Evolutionary conservation across 164 flowering plant genomes (phyloP), one percentile per base, ranked within the genome.

Genomic region (Magnolia officinalis): DNA sequence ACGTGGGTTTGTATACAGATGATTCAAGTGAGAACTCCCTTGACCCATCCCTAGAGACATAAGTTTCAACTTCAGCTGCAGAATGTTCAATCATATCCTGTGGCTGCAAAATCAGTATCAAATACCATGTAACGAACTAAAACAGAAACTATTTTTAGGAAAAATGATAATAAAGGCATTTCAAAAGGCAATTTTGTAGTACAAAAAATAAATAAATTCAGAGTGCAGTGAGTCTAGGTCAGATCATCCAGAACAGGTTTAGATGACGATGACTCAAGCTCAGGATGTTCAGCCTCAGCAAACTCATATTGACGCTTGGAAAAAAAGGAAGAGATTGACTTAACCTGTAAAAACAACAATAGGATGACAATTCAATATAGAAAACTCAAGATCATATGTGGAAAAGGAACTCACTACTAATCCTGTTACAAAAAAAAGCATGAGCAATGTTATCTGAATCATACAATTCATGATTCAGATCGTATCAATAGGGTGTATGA

Each of bases 31-130:
- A 52, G 67, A 85, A 76, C 51, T 71, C 74, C 67, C 20, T 49
- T 37, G n/a, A 71, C 59, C 81, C 75, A 11, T 78, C 61, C 21
- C 45, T 72, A 76, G 80, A 67, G 49, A 68, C 68, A 72, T 24
- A 20, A 77, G 59, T 37, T 74, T 71, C 74, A 19, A 63, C 77
- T 65, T 45, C 82, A 64, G 65, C 26, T 24, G 74, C 50, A 49
- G 79, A 73, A 69, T 14, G 52, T 63, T 26, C 52, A 18, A 37
- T 68, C 75, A 59, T 37, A 73, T 71, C 79, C 26, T 79, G 79
- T 8, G 49, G 63, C 83, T 87, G 75, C 13, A 78, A 74, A 72
- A 76, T 68, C 73, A 65, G 52, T n/a, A 72, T 52, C 37, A 70
- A 19, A 66, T 50, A 70, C 16, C 70, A 24, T 31, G 63, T 45